A percentile compares a stretch with the other conserved stretches of the same genome.
phyloP scores from a whole-genome alignment of 2,329 filamentous ascomycete genomes.

The Cladosporium sp. region DNA sequence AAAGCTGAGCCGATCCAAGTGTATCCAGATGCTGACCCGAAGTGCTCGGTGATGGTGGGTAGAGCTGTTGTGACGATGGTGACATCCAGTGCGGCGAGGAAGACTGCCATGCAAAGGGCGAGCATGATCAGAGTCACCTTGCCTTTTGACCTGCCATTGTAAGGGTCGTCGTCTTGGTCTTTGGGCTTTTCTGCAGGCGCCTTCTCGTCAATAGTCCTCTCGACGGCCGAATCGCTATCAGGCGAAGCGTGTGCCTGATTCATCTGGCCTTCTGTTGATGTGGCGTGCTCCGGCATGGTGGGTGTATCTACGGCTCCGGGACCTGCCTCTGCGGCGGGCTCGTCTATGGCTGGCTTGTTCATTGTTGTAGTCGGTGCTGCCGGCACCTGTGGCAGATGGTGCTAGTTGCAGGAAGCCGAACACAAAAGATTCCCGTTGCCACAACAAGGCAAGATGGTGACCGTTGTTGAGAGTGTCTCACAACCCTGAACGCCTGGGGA shows the following conservation, averaged over 20 bases:
- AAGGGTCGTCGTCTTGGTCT: constrained; percentile 9
- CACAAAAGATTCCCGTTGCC: background rate
- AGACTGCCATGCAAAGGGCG: constrained; percentile 49
- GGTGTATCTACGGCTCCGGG: constrained; percentile 18
- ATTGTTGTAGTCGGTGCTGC: constrained; percentile 1
- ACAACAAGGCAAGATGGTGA: constrained; percentile 1
- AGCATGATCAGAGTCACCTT: constrained; percentile 48
- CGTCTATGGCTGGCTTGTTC: constrained; percentile 10
- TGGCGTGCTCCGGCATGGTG: constrained; percentile 17
- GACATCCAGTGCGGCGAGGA: constrained; percentile 58
- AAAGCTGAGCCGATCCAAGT: constrained; percentile 52
- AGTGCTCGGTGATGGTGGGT: constrained; percentile 54
- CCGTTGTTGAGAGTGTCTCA: background rate
- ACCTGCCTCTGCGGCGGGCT: constrained; percentile 18
- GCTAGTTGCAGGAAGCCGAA: background rate
- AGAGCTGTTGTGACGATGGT: constrained; percentile 60
- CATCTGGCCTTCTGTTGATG: constrained; percentile 17
- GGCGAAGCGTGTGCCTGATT: constrained; percentile 12
- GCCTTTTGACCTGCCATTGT: constrained; percentile 25
- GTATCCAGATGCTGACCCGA: constrained; percentile 47
- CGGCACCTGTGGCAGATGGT: background rate
- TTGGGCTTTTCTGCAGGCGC: constrained; percentile 17
- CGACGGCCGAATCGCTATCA: constrained; percentile 7
- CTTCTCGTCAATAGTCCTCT: constrained; percentile 8
- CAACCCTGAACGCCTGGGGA: constrained; percentile 3